Conservation (phyloP, 257 asterid genomes). For the Penstemon eatonii region DNA sequence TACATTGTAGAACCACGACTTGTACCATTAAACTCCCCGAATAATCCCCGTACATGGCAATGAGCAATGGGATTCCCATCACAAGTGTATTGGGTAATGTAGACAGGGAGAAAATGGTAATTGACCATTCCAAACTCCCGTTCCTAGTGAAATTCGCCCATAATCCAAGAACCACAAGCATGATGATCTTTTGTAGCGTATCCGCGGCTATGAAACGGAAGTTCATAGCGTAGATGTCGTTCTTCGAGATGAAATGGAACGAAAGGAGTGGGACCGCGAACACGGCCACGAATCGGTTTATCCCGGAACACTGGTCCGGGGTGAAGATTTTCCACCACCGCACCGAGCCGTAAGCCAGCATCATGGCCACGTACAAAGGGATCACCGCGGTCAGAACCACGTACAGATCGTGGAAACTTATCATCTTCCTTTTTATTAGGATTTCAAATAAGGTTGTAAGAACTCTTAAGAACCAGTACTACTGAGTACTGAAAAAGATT, state of each 20-base stretch:
- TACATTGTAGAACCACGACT: slow-evolving; percentile 83
- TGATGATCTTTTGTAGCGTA: slow-evolving; percentile 68
- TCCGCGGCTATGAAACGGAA: slow-evolving; percentile 91
- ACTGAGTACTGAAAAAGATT: slow-evolving; percentile 36
- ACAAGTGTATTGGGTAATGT: slow-evolving; percentile 89
- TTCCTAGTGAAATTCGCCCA: slow-evolving; percentile 72
- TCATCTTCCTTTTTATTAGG: slow-evolving; percentile 47
- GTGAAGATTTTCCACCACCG: slow-evolving; percentile 98
- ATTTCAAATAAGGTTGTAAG: neutral
- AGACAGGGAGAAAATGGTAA: slow-evolving; percentile 78
- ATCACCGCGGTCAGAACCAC: slow-evolving; percentile 77
- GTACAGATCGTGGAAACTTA: slow-evolving; percentile 74
- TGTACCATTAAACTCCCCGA: slow-evolving; percentile 83
- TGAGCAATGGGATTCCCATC: slow-evolving; percentile 85
- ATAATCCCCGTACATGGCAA: slow-evolving; percentile 76
- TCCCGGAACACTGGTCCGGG: slow-evolving; percentile 94
- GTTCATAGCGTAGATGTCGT: slow-evolving; percentile 76
- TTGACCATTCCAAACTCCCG: slow-evolving; percentile 89
- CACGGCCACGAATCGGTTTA: slow-evolving; percentile 84
- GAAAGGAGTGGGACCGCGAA: slow-evolving; percentile 91
- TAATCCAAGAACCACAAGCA: slow-evolving; percentile 55
- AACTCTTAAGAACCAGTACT: too few relatives aligned
- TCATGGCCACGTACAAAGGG: slow-evolving; percentile 93
- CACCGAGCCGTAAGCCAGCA: slow-evolving; percentile 88
- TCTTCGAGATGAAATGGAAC: slow-evolving; percentile 76